These are phyloP conservation scores for Teunomyces atbi DNA, from an alignment of 805 yeast genomes.

Conservation along the genomic window DNA sequence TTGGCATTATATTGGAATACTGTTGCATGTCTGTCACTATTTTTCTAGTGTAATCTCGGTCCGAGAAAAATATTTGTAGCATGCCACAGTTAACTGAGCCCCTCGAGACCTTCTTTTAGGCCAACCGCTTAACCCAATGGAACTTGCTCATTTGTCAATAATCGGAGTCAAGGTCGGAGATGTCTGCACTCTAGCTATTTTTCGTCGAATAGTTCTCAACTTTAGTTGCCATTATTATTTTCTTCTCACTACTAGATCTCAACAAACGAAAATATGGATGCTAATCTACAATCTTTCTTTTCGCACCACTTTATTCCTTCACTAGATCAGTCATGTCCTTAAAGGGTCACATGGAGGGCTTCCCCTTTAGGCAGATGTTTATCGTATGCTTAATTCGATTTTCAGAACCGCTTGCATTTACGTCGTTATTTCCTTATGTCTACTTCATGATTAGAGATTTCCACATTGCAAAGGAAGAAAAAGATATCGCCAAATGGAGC, in stretches of 20 bases:
- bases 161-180: background rate
- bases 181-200: background rate
- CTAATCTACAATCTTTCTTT: background rate
- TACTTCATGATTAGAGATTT: conserved; percentile 23
- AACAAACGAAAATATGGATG: background rate
- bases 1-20: background rate
- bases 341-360: conserved; percentile 17
- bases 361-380: conserved; percentile 21
- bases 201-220: too few relatives aligned
- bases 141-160: background rate
- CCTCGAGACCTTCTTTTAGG: background rate
- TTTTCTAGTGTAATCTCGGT: background rate
- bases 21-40: background rate
- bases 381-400: conserved; percentile 18
- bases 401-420: conserved; percentile 14
- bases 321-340: conserved; percentile 1
- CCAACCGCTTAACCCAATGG: background rate
- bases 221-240: too few relatives aligned
- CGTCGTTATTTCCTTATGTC: conserved; percentile 13
- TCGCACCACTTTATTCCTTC: background rate
- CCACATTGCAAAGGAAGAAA: conserved; percentile 16
- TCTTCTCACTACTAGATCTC: background rate
- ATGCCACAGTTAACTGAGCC: background rate
- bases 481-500: conserved; percentile 18
- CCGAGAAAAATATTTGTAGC: background rate